Conservation (phyloP, 2,329 filamentous ascomycete species). For the Aspergillus japonicus region DNA sequence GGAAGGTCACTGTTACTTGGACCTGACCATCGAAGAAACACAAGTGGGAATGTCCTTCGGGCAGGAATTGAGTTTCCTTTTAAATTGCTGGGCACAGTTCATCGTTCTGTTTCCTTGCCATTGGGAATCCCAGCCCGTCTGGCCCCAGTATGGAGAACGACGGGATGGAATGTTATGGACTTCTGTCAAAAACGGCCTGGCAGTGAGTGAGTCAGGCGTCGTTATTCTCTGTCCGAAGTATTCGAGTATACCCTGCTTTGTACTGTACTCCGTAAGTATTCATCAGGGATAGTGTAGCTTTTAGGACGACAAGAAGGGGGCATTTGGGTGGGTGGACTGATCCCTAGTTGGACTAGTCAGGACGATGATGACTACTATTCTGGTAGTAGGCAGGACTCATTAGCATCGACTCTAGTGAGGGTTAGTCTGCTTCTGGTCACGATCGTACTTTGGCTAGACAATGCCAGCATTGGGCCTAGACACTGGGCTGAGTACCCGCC, state of each 20-base stretch:
- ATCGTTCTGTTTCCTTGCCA: background rate
- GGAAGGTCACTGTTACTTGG: no score
- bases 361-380: background rate
- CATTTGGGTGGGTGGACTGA: background rate
- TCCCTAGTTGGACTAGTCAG: background rate
- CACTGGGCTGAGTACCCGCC: constrained; percentile 15
- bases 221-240: background rate
- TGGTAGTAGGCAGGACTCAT: no score
- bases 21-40: no score
- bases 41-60: background rate
- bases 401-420: background rate
- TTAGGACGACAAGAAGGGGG: background rate
- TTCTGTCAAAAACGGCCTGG: background rate
- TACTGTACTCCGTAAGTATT: no score
- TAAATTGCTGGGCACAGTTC: background rate
- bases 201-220: no score
- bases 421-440: background rate
- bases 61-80: background rate
- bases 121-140: background rate
- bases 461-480: constrained; percentile 12
- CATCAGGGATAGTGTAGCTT: no score
- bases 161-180: background rate
- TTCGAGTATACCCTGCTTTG: no score
- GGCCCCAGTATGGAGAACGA: background rate
- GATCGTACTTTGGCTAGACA: constrained; percentile 4